Conservation (phyloP, 23 red algal genomes). For the Gracilaria gracilis region DNA sequence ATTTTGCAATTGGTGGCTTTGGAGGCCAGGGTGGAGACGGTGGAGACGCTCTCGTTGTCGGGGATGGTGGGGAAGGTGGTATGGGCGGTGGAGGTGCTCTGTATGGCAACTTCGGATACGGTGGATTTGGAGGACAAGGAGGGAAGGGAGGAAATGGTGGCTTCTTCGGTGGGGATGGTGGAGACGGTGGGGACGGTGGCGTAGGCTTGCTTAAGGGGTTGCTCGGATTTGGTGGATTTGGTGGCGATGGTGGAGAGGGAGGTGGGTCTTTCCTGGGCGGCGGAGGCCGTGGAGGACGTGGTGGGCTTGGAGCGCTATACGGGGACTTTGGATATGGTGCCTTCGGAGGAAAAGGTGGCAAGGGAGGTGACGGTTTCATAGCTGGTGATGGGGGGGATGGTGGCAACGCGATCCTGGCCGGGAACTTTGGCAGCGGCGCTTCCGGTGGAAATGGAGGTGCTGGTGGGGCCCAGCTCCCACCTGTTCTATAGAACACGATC, state of each 20-base stretch:
- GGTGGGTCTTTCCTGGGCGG: neutral
- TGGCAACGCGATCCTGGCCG: neutral
- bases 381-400: neutral
- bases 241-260: neutral
- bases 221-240: neutral
- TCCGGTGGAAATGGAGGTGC: slow-evolving; percentile 6
- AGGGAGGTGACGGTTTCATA: neutral
- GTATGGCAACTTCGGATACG: neutral
- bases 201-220: neutral
- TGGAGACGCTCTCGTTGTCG: slow-evolving; percentile 1
- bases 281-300: neutral
- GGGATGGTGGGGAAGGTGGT: neutral
- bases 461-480: neutral
- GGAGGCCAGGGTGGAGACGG: slow-evolving; percentile 5
- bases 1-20: neutral
- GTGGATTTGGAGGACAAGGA: neutral
- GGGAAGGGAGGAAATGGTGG: neutral
- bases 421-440: neutral
- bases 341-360: slow-evolving; percentile 2
- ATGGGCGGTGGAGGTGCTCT: neutral
- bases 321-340: neutral
- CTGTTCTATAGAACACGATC: too few relatives aligned
- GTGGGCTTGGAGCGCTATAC: neutral
- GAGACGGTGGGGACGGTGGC: slow-evolving; percentile 5
- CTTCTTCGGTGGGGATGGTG: slow-evolving; percentile 1